A percentile compares a stretch with the other conserved stretches of the same genome.
Evolutionary conservation across 148 eudicot genomes (phyloP).

Genomic region (Talinum fruticosum): DNA sequence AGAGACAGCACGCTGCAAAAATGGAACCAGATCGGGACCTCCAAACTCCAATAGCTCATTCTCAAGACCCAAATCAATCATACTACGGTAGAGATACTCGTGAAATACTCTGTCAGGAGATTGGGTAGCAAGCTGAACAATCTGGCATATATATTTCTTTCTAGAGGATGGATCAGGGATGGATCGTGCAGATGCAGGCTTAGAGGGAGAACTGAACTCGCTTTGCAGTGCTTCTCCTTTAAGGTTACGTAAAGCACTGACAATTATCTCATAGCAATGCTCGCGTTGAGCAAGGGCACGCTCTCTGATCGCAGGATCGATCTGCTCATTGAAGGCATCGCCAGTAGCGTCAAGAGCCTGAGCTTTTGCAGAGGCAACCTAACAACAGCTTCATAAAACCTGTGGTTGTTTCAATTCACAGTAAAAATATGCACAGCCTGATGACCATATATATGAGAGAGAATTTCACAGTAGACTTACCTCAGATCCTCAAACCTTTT

Average conservation of each 20-base stretch:
- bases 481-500: conserved; percentile 94
- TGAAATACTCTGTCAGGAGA: conserved; percentile 93
- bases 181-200: conserved; percentile 51
- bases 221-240: conserved; percentile 61
- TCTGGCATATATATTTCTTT: conserved; percentile 81
- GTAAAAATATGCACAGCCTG: conserved; percentile 1
- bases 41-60: conserved; percentile 92
- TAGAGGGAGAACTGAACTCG: conserved; percentile 72
- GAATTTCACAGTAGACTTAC: conserved; percentile 31
- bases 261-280: conserved; percentile 85
- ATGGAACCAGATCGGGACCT: conserved; percentile 93
- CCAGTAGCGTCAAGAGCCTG: conserved; percentile 92
- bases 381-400: conserved; percentile 99
- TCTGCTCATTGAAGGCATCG: conserved; percentile 85
- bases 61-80: conserved; percentile 91
- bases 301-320: conserved; percentile 62
- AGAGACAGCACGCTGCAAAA: conserved; percentile 78
- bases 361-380: conserved; percentile 92
- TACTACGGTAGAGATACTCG: conserved; percentile 67
- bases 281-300: conserved; percentile 80
- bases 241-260: conserved; percentile 67
- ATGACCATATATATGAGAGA: not conserved
- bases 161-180: conserved; percentile 63
- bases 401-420: conserved; percentile 28
- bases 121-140: conserved; percentile 92